Conservation (phyloP, 192 early-diverging fungal genomes). For the Entomortierella beljakovae region DNA sequence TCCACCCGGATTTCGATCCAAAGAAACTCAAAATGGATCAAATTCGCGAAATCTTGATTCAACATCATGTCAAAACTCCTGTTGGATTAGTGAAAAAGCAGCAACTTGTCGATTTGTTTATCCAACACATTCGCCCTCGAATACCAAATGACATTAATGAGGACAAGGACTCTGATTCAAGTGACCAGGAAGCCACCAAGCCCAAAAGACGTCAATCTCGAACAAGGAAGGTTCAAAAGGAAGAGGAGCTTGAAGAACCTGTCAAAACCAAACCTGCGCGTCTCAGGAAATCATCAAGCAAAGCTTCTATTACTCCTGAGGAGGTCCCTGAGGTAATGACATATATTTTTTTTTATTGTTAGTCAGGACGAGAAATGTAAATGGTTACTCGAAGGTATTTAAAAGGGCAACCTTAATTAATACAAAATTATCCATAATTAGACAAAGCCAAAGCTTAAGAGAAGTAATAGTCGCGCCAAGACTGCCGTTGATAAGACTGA, state of each 20-base stretch:
- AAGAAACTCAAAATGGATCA: constrained; percentile 45
- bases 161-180: neutral
- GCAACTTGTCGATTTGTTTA: constrained; percentile 44
- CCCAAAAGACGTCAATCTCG: constrained; percentile 5
- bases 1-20: constrained; percentile 48
- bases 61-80: constrained; percentile 34
- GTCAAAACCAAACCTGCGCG: constrained; percentile 11
- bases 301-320: neutral
- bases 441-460: constrained; percentile 16
- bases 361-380: neutral
- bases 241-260: neutral
- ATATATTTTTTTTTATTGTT: neutral
- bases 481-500: constrained; percentile 8
- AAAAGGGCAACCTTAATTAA: neutral
- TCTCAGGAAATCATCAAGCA: constrained; percentile 11
- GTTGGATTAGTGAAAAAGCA: constrained; percentile 38
- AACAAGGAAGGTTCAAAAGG: neutral
- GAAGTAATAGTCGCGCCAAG: constrained; percentile 36
- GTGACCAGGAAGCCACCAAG: neutral
- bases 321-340: neutral
- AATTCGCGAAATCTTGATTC: constrained; percentile 44
- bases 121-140: constrained; percentile 33
- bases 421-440: neutral
- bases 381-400: neutral
- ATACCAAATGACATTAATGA: constrained; percentile 9